Evolutionary conservation across 2,329 filamentous ascomycete species (phyloP).

Genomic region (Pestalotiopsis sp.): DNA sequence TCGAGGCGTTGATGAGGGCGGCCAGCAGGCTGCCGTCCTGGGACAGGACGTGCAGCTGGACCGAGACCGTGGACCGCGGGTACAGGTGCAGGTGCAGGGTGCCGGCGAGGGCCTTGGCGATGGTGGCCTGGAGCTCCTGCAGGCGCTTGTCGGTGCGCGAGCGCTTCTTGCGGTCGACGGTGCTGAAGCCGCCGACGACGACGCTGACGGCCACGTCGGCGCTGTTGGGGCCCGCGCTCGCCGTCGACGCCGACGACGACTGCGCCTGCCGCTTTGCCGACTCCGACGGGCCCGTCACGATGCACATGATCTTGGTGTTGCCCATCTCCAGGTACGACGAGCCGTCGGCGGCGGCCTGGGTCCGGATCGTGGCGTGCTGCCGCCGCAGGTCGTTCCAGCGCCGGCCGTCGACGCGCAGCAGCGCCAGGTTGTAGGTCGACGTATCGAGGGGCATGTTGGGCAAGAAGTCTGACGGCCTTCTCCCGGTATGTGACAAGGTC

Average conservation of each 20-base stretch:
- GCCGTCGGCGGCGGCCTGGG: conserved; percentile 89
- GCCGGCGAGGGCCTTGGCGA: conserved; percentile 75
- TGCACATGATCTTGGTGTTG: conserved; percentile 95
- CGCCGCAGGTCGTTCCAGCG: conserved; percentile 97
- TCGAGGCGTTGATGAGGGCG: conserved; percentile 87
- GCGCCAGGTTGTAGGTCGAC: conserved; percentile 84
- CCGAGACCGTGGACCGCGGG: conserved; percentile 80
- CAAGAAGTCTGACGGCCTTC: neutral
- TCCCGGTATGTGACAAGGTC: neutral
- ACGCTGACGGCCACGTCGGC: conserved; percentile 81
- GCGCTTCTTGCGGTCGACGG: conserved; percentile 79
- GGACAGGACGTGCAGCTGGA: conserved; percentile 84
- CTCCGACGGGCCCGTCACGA: conserved; percentile 84
- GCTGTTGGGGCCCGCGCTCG: conserved; percentile 39
- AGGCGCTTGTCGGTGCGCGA: conserved; percentile 77
- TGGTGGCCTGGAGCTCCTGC: conserved; percentile 78
- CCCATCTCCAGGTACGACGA: conserved; percentile 95
- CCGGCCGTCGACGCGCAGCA: conserved; percentile 79
- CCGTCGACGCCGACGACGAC: conserved; percentile 41
- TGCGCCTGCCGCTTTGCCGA: conserved; percentile 49
- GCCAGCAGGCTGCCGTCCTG: conserved; percentile 91
- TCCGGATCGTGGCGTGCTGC: conserved; percentile 85
- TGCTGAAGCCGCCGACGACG: conserved; percentile 83
- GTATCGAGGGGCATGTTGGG: conserved; percentile 87
- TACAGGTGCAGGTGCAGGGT: conserved; percentile 86